These are phyloP conservation scores for Danielia oregonensis DNA, from an alignment of 805 yeast species.

Conservation along the genomic window DNA sequence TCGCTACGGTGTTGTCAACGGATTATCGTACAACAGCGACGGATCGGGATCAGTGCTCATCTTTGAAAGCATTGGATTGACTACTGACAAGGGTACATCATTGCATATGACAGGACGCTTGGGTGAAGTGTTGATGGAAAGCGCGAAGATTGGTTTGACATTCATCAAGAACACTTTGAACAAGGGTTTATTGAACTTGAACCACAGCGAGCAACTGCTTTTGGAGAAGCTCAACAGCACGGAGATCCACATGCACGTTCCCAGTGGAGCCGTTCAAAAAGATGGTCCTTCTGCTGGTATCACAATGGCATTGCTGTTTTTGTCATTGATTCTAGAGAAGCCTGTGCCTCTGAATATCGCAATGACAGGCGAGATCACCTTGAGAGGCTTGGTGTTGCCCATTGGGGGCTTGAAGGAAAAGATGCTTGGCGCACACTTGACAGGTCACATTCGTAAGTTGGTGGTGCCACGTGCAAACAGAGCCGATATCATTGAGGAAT, in stretches of 20 bases:
- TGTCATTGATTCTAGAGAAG: constrained; percentile 40
- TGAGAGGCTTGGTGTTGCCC: constrained; percentile 73
- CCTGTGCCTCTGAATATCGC: constrained; percentile 53
- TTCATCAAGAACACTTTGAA: constrained; percentile 59
- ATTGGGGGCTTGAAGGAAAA: constrained; percentile 83
- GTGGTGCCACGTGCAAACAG: constrained; percentile 70
- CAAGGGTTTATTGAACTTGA: constrained; percentile 29
- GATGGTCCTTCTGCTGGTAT: constrained; percentile 52
- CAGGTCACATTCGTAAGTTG: constrained; percentile 53
- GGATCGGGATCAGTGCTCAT: constrained; percentile 81
- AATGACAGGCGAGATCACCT: constrained; percentile 85
- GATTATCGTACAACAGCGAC: constrained; percentile 80
- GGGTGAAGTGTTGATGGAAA: constrained; percentile 77
- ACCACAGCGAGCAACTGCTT: constrained; percentile 26
- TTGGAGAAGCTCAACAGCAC: constrained; percentile 46
- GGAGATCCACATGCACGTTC: constrained; percentile 55
- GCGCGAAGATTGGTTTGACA: constrained; percentile 74
- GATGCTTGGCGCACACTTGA: constrained; percentile 72
- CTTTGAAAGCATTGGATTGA: constrained; percentile 73
- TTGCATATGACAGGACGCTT: constrained; percentile 75
- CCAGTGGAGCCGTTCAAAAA: constrained; percentile 45
- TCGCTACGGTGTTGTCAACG: constrained; percentile 75
- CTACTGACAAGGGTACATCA: constrained; percentile 33
- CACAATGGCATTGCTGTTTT: constrained; percentile 46
- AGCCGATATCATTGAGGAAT: constrained; percentile 62